Percentiles rank a stretch among this genome's conserved stretches.
These are phyloP conservation scores for Eremothecium sinecaudum DNA, from an alignment of 1,139 yeast genomes.

Conservation along the genomic window DNA sequence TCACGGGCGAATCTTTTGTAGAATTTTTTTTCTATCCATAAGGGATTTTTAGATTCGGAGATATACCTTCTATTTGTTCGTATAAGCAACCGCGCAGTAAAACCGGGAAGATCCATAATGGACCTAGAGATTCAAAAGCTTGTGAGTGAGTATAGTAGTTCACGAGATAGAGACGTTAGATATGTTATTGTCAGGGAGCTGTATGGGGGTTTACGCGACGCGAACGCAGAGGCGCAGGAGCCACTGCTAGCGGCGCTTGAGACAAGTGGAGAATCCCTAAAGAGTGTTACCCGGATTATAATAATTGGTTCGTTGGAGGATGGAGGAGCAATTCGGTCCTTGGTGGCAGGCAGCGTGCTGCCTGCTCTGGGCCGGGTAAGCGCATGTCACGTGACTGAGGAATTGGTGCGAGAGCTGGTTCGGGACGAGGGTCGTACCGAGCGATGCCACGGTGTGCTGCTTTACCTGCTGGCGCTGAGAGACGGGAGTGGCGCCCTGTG, in stretches of 20 bases:
- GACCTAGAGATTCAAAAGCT: not conserved
- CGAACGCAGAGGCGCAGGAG: not conserved
- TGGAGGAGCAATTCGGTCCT: not conserved
- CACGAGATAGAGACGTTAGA: slow-evolving; percentile 8
- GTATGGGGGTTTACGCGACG: slow-evolving; percentile 1
- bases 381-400: not conserved
- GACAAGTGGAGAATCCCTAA: not conserved
- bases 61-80: no score
- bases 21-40: no score
- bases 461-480: not conserved
- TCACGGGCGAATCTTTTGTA: no score
- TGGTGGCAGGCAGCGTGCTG: slow-evolving; percentile 3
- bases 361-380: not conserved
- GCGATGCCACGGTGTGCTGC: slow-evolving; percentile 2
- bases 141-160: not conserved
- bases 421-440: slow-evolving; percentile 1
- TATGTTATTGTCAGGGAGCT: slow-evolving; percentile 10
- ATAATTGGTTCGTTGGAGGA: slow-evolving; percentile 1
- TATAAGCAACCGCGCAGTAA: no score
- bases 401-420: slow-evolving; percentile 3
- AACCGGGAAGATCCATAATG: not conserved
- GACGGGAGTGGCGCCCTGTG: not conserved
- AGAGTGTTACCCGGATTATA: slow-evolving; percentile 1
- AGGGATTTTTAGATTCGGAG: no score
- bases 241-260: slow-evolving; percentile 1